Evolutionary conservation across 1,284 basidiomycete species (phyloP).

Genomic region (Ustilago trichophora): DNA sequence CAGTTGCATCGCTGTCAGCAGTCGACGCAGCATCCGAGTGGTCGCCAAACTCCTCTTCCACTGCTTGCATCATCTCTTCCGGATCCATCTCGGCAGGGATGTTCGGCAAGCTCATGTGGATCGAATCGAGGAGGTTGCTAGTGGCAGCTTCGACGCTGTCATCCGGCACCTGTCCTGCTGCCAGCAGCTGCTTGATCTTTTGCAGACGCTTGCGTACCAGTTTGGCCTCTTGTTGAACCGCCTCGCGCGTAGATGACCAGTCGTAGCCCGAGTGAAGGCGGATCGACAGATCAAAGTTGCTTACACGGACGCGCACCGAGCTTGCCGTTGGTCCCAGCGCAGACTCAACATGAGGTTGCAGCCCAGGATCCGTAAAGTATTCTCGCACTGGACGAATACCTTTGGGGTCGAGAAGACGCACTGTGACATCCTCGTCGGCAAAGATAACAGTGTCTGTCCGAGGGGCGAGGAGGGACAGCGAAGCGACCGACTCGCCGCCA

Average conservation of each 20-base stretch:
- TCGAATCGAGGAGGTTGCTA: constrained; percentile 86
- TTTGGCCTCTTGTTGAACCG: constrained; percentile 86
- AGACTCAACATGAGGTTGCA: constrained; percentile 30
- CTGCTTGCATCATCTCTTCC: constrained; percentile 80
- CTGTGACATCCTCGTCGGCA: constrained; percentile 81
- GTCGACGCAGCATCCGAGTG: constrained; percentile 41
- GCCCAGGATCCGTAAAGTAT: constrained; percentile 50
- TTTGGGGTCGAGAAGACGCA: constrained; percentile 76
- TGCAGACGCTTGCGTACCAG: constrained; percentile 85
- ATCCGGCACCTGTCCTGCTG: constrained; percentile 87
- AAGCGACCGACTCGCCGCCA: constrained; percentile 60
- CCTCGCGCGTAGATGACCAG: constrained; percentile 83
- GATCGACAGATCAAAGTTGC: constrained; percentile 46
- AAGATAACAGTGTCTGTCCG: constrained; percentile 71
- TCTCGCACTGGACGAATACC: constrained; percentile 68
- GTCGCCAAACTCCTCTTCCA: constrained; percentile 82
- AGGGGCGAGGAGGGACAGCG: constrained; percentile 39
- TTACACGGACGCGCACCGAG: constrained; percentile 41
- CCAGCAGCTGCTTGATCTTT: constrained; percentile 92
- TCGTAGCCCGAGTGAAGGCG: constrained; percentile 76
- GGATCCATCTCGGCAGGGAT: constrained; percentile 45
- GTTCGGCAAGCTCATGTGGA: constrained; percentile 71
- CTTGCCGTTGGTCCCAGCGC: constrained; percentile 25
- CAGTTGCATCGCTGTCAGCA: constrained; percentile 21
- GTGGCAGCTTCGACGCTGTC: constrained; percentile 80